These are phyloP conservation scores for Petunia axillaris DNA, from an alignment of 257 asterid species.

Conservation along the genomic window DNA sequence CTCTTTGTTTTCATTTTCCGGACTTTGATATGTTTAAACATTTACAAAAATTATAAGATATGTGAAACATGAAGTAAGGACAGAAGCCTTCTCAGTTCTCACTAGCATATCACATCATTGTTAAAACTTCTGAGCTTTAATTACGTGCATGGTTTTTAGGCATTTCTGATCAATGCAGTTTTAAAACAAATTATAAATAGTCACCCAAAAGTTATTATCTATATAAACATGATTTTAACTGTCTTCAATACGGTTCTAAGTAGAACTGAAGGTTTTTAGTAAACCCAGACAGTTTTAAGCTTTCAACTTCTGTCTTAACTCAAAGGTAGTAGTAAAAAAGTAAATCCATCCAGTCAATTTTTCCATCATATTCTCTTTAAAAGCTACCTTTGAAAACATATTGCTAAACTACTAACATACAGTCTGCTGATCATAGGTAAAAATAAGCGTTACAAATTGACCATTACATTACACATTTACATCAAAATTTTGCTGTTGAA, in stretches of 20 bases:
- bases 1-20: too few species aligned
- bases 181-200: neutral
- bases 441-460: too few species aligned
- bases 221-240: conserved; percentile 11
- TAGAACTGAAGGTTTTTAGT: too few species aligned
- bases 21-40: too few species aligned
- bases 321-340: too few species aligned
- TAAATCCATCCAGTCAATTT: neutral
- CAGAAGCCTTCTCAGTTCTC: too few species aligned
- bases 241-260: conserved; percentile 21
- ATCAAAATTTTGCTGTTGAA: neutral
- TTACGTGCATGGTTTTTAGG: too few species aligned
- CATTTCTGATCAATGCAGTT: too few species aligned
- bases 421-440: neutral
- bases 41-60: too few species aligned
- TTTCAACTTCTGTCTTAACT: too few species aligned
- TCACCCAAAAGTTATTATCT: neutral
- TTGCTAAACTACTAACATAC: neutral
- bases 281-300: too few species aligned
- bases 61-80: too few species aligned
- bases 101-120: neutral
- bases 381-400: neutral
- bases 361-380: conserved; percentile 16
- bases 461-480: neutral
- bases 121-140: neutral